Conservation (phyloP, 345 rosid genomes). For the Populus ilicifolia region DNA sequence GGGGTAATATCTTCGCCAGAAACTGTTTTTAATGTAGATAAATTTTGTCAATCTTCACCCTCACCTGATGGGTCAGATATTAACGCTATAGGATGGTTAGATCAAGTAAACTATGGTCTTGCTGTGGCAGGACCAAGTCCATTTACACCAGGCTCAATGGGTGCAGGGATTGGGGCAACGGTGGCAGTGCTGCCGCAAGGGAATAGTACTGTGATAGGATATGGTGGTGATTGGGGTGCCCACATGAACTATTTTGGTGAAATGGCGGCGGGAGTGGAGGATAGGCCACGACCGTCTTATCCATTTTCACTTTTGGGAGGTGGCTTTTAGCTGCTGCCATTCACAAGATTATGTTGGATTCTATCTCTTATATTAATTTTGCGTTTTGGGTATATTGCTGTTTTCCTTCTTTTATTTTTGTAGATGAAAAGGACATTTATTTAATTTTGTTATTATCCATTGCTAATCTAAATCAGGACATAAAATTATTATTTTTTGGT, state of each 20-base stretch:
- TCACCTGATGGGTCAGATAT: constrained; percentile 35
- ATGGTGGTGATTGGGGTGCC: constrained; percentile 17
- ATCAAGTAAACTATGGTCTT: constrained; percentile 7
- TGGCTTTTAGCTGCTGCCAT: constrained; percentile 45
- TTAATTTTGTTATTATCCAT: no score
- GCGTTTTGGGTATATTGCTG: not conserved
- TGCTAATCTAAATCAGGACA: no score
- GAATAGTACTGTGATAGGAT: constrained; percentile 19
- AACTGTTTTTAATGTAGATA: constrained; percentile 22
- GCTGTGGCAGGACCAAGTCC: not conserved
- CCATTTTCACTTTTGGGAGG: constrained; percentile 76
- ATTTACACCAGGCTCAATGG: not conserved
- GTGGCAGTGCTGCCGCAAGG: constrained; percentile 16
- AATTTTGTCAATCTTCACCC: constrained; percentile 20
- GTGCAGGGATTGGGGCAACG: constrained; percentile 10
- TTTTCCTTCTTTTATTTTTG: not conserved
- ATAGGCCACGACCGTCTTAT: constrained; percentile 54
- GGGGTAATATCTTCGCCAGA: constrained; percentile 47
- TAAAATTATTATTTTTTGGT: no score
- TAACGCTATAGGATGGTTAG: constrained; percentile 18
- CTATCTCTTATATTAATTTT: constrained; percentile 17
- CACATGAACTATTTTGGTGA: constrained; percentile 40
- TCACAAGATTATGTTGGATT: constrained; percentile 28
- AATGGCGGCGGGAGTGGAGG: constrained; percentile 39
- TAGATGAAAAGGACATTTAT: not conserved